These are phyloP conservation scores for Pseudognaphalium luteoalbum DNA, from an alignment of 129 eudicot genomes.

Conservation along the genomic window DNA sequence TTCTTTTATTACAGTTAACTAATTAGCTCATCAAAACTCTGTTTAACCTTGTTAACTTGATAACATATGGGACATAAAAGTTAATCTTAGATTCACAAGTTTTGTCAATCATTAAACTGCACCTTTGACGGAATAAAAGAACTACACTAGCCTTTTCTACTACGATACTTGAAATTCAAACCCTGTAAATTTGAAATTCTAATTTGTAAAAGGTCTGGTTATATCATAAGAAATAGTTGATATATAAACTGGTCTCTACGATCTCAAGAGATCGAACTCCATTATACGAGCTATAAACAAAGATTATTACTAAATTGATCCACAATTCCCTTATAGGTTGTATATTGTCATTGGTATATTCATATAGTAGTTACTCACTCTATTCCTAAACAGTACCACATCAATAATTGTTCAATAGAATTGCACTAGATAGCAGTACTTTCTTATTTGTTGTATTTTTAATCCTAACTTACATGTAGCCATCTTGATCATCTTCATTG, in stretches of 20 bases:
- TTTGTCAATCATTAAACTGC: too few species aligned
- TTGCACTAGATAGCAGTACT: neutral
- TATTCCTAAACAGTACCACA: neutral
- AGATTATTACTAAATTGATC: too few species aligned
- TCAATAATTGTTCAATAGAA: neutral
- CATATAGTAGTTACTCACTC: neutral
- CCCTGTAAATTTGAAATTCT: neutral
- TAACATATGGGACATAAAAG: neutral
- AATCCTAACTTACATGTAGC: neutral
- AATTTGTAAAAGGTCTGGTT: neutral
- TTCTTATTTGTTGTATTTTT: neutral
- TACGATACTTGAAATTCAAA: neutral
- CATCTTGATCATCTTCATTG: conserved; percentile 6
- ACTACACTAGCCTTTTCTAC: neutral
- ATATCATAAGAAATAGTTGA: too few species aligned
- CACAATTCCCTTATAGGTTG: too few species aligned
- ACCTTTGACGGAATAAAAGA: neutral
- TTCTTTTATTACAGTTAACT: neutral
- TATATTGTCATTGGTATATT: neutral
- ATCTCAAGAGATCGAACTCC: too few species aligned
- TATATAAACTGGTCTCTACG: too few species aligned
- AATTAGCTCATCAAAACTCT: neutral
- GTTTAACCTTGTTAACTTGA: neutral
- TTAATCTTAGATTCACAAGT: neutral
- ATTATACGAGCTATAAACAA: too few species aligned